phyloP scores from a whole-genome alignment of 2,329 filamentous ascomycete species.

The Fusarium kyushuense region DNA sequence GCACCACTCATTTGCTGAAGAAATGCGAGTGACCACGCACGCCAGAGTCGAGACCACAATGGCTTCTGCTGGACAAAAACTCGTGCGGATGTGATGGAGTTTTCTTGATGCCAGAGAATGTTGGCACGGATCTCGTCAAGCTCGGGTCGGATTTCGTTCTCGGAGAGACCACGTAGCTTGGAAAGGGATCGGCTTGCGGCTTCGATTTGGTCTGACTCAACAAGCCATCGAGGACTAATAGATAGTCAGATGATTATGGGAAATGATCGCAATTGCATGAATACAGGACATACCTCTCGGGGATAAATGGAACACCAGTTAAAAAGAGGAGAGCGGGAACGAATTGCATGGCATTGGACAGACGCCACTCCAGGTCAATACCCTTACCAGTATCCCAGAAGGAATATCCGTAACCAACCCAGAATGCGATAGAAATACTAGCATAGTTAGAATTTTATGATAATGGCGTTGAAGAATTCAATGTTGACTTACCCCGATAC shows the following conservation, averaged over 20 bases:
- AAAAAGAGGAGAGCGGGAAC: conserved; percentile 17
- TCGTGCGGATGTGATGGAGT: conserved; percentile 20
- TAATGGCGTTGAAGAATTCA: fast-evolving
- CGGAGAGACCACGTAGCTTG: conserved; percentile 2
- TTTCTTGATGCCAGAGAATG: conserved; percentile 24
- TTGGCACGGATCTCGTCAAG: conserved; percentile 29
- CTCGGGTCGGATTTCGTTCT: conserved; percentile 4
- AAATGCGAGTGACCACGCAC: conserved; percentile 16
- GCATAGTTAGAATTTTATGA: neutral
- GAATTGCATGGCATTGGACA: conserved; percentile 23
- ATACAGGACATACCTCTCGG: conserved; percentile 5
- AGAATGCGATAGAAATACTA: conserved; percentile 24
- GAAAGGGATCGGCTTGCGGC: conserved; percentile 10
- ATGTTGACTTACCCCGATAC: conserved; percentile 13
- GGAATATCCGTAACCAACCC: conserved; percentile 27
- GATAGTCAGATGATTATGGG: fast-evolving
- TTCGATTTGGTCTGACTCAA: conserved; percentile 21
- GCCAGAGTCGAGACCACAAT: conserved; percentile 24
- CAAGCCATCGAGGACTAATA: conserved; percentile 18
- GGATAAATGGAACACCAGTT: conserved; percentile 13
- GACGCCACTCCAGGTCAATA: conserved; percentile 17
- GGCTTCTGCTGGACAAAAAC: conserved; percentile 24
- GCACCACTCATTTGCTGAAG: conserved; percentile 25
- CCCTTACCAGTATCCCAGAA: conserved; percentile 25
- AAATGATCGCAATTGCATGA: fast-evolving